Evolutionary conservation across 164 flowering plant species (phyloP), one percentile per base, ranked within the genome.

Genomic region (Santalum album): DNA sequence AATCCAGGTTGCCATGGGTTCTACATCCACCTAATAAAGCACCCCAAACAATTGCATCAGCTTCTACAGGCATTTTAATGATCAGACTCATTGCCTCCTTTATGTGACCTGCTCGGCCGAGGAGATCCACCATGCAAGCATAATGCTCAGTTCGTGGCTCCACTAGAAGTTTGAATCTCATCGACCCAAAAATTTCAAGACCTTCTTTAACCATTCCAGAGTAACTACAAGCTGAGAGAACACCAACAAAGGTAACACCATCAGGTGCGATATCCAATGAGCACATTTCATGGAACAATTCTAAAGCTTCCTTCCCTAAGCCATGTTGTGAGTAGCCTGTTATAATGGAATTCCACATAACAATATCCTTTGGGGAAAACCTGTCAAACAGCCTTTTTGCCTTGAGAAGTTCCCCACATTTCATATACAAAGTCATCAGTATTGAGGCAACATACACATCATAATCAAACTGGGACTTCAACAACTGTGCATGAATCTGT

Each of bases 341-440:
- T 32, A 88, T 81, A 27, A 88, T 74, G 29, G 94, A 79, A 60
- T 85, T 88, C 96, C 96, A 88, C 88, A 88, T 83, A 5, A 86
- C 88, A 56, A 70, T 36, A 63, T 88, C 96, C 72, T 83, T 83
- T 0, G 55, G 12, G 25, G 73, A 26, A 56, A 72, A 79, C 58
- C 73, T 55, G 49, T 81, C 78, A 62, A 87, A 87, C 12, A 87
- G 62, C 45, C 5, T 53, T 42, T 62, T 81, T 44, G 87, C 92
- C 27, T 71, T 78, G 26, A 60, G 66, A 53, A 84, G 77, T 54
- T 81, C 70, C 12, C 96, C 92, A 54, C 90, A 84, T 65, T 81
- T 85, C 25, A 81, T 56, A 40, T 85, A 87, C 87, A 81, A 79
- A 20, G 91, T 79, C 57, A 79, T 74, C 65, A 87, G 61, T 60